A percentile compares a stretch with the other conserved stretches of the same genome.
These are phyloP conservation scores for Bruguiera parviflora DNA, from an alignment of 345 rosid genomes.

Conservation along the genomic window DNA sequence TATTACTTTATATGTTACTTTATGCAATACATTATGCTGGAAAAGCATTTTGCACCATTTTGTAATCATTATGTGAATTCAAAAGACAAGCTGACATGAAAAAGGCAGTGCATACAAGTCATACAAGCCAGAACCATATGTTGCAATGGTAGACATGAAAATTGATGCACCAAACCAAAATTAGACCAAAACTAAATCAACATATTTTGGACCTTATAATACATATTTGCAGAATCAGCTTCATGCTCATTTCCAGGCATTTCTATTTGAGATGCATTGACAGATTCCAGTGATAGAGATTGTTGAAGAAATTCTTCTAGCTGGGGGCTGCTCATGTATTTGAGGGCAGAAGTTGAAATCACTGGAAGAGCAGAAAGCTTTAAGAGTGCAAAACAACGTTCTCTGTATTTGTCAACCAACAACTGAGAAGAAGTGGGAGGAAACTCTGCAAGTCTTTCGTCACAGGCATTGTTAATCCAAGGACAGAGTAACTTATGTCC, in stretches of 20 bases:
- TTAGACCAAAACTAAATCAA: not conserved
- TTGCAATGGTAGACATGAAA: not conserved
- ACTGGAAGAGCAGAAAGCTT: conserved; percentile 67
- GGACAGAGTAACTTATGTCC: conserved; percentile 86
- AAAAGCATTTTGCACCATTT: not conserved
- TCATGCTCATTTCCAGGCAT: conserved; percentile 37
- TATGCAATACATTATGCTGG: not conserved
- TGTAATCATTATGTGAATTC: not conserved
- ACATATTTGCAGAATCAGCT: conserved; percentile 42
- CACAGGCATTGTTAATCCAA: conserved; percentile 75
- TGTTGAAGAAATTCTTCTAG: conserved; percentile 68
- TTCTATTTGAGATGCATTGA: conserved; percentile 36
- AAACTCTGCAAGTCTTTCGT: conserved; percentile 79
- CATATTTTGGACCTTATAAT: conserved; percentile 58
- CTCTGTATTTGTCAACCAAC: conserved; percentile 62
- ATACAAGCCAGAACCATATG: not conserved
- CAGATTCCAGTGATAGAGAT: conserved; percentile 34
- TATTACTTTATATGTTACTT: no score
- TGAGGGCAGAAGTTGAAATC: conserved; percentile 66
- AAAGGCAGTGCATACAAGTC: not conserved
- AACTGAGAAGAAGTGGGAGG: conserved; percentile 65
- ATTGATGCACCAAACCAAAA: no score
- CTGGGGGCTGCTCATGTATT: conserved; percentile 55
- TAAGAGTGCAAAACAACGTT: conserved; percentile 49
- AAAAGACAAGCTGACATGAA: not conserved